These are phyloP conservation scores for Lactarius sp. DNA, from an alignment of 768 basidiomycete species.

Conservation along the genomic window DNA sequence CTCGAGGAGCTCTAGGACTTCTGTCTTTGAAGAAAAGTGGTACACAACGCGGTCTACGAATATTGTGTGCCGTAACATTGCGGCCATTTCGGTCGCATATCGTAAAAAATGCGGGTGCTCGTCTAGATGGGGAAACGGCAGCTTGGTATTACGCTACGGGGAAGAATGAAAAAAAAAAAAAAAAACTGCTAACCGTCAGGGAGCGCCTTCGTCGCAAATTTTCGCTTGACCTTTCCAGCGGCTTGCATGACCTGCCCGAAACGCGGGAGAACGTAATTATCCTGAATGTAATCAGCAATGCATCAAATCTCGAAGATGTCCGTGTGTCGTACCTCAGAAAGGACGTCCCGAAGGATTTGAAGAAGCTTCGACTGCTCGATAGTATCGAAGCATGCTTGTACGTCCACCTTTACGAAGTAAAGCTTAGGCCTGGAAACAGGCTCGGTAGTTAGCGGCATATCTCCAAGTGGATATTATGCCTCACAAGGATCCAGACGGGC, in stretches of 20 bases:
- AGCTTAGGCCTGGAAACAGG: slow-evolving; percentile 62
- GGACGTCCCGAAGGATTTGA: slow-evolving; percentile 62
- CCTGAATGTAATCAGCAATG: slow-evolving; percentile 39
- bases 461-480: slow-evolving; percentile 16
- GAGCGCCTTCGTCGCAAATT: slow-evolving; percentile 54
- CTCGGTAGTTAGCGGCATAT: not conserved
- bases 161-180: not conserved
- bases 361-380: slow-evolving; percentile 87
- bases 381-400: slow-evolving; percentile 93
- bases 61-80: slow-evolving; percentile 63
- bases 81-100: slow-evolving; percentile 64
- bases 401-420: slow-evolving; percentile 96
- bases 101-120: slow-evolving; percentile 72
- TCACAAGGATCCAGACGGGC: slow-evolving; percentile 48
- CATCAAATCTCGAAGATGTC: not conserved
- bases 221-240: slow-evolving; percentile 52
- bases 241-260: slow-evolving; percentile 61
- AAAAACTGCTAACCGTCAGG: slow-evolving; percentile 51
- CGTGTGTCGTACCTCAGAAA: slow-evolving; percentile 54
- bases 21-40: slow-evolving; percentile 45
- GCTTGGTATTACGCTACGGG: not conserved
- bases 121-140: slow-evolving; percentile 39
- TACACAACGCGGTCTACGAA: slow-evolving; percentile 82
- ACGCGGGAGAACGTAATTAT: slow-evolving; percentile 63
- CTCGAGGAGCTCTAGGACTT: slow-evolving; percentile 68